These are phyloP conservation scores for Fragaria iinumae DNA, from an alignment of 306 rosid species.

Conservation along the genomic window DNA sequence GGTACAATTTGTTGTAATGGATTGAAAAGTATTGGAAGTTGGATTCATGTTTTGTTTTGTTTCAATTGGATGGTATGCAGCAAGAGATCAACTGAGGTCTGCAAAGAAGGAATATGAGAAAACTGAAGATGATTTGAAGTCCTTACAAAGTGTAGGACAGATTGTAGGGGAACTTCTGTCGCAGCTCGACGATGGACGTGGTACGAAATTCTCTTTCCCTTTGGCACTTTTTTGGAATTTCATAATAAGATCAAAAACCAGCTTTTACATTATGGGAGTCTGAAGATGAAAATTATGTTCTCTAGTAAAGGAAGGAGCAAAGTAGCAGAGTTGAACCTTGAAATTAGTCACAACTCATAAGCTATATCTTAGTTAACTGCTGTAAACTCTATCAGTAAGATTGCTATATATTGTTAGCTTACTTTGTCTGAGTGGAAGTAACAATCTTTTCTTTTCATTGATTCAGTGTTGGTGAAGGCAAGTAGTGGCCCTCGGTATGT, in stretches of 20 bases:
- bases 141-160: conserved; percentile 94
- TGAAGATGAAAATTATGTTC: neutral
- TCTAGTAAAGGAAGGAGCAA: neutral
- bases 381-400: neutral
- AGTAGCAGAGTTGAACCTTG: neutral
- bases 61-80: conserved; percentile 39
- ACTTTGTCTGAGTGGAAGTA: neutral
- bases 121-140: conserved; percentile 96
- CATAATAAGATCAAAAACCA: neutral
- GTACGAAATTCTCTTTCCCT: conserved; percentile 31
- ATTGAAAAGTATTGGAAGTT: neutral
- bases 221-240: neutral
- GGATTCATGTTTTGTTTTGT: conserved; percentile 5
- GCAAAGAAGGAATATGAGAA: conserved; percentile 81
- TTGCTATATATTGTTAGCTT: neutral
- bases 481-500: conserved; percentile 94
- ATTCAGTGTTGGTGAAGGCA: conserved; percentile 88
- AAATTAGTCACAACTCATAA: neutral
- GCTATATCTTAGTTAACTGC: neutral
- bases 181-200: conserved; percentile 87
- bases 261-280: neutral
- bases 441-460: conserved; percentile 23
- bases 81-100: conserved; percentile 55
- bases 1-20: neutral
- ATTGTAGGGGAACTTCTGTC: conserved; percentile 85